Percentiles rank a stretch among this genome's conserved stretches.
Conservation (phyloP, 768 basidiomycete species). For the Psilocybe subaeruginosa region DNA sequence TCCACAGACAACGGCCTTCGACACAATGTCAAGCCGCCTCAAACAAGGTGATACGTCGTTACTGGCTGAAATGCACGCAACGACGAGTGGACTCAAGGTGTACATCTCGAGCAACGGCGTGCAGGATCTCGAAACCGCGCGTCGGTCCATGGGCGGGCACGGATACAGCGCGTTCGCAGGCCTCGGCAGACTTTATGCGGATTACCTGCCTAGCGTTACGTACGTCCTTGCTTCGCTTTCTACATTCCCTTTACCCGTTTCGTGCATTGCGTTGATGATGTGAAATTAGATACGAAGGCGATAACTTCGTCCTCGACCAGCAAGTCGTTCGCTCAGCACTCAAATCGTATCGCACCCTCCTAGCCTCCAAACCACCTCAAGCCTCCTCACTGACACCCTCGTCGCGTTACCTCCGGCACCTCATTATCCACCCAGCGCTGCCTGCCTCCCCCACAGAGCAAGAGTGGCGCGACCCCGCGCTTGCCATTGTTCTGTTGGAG, state of each 20-base stretch:
- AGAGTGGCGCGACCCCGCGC: slow-evolving; percentile 39
- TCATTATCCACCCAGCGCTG: slow-evolving; percentile 29
- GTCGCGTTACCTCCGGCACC: slow-evolving; percentile 57
- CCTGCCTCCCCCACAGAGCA: slow-evolving; percentile 22
- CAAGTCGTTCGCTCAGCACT: slow-evolving; percentile 76
- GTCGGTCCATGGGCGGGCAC: slow-evolving; percentile 77
- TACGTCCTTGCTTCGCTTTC: slow-evolving; percentile 30
- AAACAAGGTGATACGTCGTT: slow-evolving; percentile 59
- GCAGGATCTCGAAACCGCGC: slow-evolving; percentile 64
- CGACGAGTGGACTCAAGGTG: slow-evolving; percentile 70
- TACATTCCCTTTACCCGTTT: background rate
- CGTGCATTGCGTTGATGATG: background rate
- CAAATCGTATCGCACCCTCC: slow-evolving; percentile 52
- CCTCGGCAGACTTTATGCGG: slow-evolving; percentile 64
- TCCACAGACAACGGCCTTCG: slow-evolving; percentile 51
- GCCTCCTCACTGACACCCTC: slow-evolving; percentile 46
- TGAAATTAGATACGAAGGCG: slow-evolving; percentile 65
- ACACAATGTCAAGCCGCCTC: slow-evolving; percentile 49
- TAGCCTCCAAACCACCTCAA: slow-evolving; percentile 28
- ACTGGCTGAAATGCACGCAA: slow-evolving; percentile 75
- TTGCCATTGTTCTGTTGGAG: slow-evolving; percentile 55
- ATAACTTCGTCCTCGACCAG: slow-evolving; percentile 76
- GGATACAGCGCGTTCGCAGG: slow-evolving; percentile 74
- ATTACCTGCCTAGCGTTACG: slow-evolving; percentile 69
- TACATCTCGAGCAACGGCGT: slow-evolving; percentile 55